Percentiles rank a stretch among this genome's conserved stretches.
phyloP scores from a whole-genome alignment of 1,139 yeast genomes.

The Geotrichum klebahnii region DNA sequence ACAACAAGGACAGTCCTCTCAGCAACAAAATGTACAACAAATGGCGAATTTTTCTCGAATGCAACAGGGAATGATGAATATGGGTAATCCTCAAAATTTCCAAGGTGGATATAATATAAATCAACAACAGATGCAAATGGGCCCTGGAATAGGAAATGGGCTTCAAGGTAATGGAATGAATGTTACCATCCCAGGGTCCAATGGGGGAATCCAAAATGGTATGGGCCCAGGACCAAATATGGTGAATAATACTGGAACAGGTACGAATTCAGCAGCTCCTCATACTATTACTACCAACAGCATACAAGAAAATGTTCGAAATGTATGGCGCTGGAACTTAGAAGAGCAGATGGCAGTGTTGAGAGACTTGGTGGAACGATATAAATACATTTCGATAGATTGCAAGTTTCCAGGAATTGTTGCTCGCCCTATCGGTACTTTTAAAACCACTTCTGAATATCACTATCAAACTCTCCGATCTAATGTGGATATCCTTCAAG shows the following conservation, averaged over 20 bases:
- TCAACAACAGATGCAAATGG: conserved; percentile 21
- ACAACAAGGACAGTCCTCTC: conserved; percentile 14
- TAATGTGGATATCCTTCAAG: conserved; percentile 79
- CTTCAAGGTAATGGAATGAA: conserved; percentile 18
- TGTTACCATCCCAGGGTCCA: conserved; percentile 10
- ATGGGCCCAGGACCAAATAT: conserved; percentile 19
- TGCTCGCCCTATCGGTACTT: conserved; percentile 95
- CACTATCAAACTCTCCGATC: conserved; percentile 93
- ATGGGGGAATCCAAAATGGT: conserved; percentile 14
- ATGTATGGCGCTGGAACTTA: conserved; percentile 85
- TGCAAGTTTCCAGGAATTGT: conserved; percentile 96
- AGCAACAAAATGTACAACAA: conserved; percentile 17
- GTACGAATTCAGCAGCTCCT: conserved; percentile 8
- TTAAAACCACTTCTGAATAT: conserved; percentile 83
- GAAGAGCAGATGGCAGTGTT: conserved; percentile 75
- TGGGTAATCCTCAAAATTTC: conserved; percentile 17
- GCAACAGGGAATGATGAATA: conserved; percentile 21
- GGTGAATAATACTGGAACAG: conserved; percentile 14
- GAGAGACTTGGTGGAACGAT: conserved; percentile 64
- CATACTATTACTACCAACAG: conserved; percentile 7
- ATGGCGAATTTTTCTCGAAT: conserved; percentile 17
- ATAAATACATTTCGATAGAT: conserved; percentile 64
- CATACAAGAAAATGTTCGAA: conserved; percentile 22
- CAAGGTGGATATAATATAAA: conserved; percentile 19
- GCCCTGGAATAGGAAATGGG: conserved; percentile 13